Percentiles rank a stretch among this genome's conserved stretches.
phyloP scores from a whole-genome alignment of 805 yeast species.

The Yamadazyma takamatsuzukensis region DNA sequence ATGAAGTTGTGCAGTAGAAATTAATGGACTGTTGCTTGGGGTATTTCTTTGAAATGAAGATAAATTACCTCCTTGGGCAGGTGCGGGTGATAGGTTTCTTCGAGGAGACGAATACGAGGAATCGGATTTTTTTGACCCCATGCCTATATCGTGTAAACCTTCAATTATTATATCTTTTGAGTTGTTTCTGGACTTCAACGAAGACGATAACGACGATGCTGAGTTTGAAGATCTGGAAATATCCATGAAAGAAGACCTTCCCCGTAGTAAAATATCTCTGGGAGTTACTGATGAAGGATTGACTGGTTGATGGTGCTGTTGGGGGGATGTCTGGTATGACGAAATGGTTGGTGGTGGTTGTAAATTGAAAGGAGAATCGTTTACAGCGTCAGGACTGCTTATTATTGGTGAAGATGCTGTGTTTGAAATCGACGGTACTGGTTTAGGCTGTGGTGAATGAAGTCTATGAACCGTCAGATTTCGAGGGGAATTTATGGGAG shows the following conservation, averaged over 20 bases:
- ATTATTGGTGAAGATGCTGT: no score
- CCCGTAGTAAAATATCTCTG: conserved; percentile 35
- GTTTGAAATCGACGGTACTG: no score
- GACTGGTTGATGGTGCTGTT: no score
- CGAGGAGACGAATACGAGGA: conserved; percentile 45
- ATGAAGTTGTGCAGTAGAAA: conserved; percentile 9
- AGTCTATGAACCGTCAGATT: conserved; percentile 5
- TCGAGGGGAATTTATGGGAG: neutral
- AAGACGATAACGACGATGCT: conserved; percentile 16
- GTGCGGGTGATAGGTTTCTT: conserved; percentile 46
- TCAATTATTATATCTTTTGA: conserved; percentile 21
- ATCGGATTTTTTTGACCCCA: conserved; percentile 6
- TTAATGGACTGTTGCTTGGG: conserved; percentile 24
- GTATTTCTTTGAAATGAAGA: conserved; percentile 60
- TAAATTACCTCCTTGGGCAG: conserved; percentile 46
- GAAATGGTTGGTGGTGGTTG: conserved; percentile 15
- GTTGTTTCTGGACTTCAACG: conserved; percentile 13
- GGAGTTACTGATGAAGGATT: conserved; percentile 41
- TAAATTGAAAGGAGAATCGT: conserved; percentile 11
- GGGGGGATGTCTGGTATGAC: conserved; percentile 3
- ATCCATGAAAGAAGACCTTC: conserved; percentile 13
- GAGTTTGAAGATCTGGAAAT: conserved; percentile 12
- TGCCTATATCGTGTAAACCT: conserved; percentile 25
- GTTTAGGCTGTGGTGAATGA: conserved; percentile 34
- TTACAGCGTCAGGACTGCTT: conserved; percentile 3